These are phyloP conservation scores for Cryptosporidium meleagridis DNA, from an alignment of 169 alveolate genomes.

Conservation along the genomic window DNA sequence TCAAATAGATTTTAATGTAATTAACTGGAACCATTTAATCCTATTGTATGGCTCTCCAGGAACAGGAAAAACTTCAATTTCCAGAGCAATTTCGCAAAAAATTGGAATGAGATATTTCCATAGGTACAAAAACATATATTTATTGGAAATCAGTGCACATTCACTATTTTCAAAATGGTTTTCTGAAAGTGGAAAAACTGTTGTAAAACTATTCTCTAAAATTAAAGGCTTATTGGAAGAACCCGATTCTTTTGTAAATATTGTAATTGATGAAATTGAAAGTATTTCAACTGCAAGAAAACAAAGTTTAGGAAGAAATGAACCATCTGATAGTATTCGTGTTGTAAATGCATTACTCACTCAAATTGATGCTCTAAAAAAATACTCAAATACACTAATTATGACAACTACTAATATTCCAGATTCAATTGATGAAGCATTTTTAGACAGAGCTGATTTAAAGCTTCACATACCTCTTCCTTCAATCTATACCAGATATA, in stretches of 20 bases:
- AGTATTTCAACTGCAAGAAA: slow-evolving; percentile 82
- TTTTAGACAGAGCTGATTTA: slow-evolving; percentile 84
- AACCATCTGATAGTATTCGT: slow-evolving; percentile 84
- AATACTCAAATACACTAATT: slow-evolving; percentile 80
- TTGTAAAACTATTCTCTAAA: slow-evolving; percentile 79
- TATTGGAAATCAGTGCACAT: slow-evolving; percentile 83
- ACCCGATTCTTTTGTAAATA: slow-evolving; percentile 76
- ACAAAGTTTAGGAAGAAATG: slow-evolving; percentile 81
- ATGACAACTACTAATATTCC: slow-evolving; percentile 85
- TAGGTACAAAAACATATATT: slow-evolving; percentile 72
- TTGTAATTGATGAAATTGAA: slow-evolving; percentile 85
- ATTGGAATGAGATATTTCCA: slow-evolving; percentile 79
- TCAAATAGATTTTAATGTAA: slow-evolving; percentile 79
- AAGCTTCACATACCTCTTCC: slow-evolving; percentile 83
- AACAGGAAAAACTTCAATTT: slow-evolving; percentile 72
- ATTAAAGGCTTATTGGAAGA: slow-evolving; percentile 79
- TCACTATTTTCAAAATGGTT: slow-evolving; percentile 85
- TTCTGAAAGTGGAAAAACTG: slow-evolving; percentile 86
- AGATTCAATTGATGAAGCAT: slow-evolving; percentile 84
- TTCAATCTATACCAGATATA: slow-evolving; percentile 78
- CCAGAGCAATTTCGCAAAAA: slow-evolving; percentile 77
- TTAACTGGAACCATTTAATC: slow-evolving; percentile 82
- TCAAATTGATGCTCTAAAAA: slow-evolving; percentile 81
- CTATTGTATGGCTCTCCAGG: slow-evolving; percentile 87
- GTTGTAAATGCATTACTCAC: slow-evolving; percentile 86